Percentiles rank a stretch among this genome's conserved stretches.
Conservation (phyloP, 257 asterid genomes). For the Hygrophila difformis region DNA sequence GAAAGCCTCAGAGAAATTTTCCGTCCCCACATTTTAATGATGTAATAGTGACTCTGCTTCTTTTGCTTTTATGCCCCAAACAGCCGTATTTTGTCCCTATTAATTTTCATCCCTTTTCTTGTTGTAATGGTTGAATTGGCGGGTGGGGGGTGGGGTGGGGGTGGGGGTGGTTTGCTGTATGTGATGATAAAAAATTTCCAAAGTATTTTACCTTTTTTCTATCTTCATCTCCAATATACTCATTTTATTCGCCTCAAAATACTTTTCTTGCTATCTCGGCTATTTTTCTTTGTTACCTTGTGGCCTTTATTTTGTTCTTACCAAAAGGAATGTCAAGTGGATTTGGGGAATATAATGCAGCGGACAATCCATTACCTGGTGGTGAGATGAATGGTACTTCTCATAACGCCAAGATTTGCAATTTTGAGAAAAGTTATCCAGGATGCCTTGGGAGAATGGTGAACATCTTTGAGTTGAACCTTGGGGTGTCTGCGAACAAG, state of each 20-base stretch:
- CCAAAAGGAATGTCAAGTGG: too few species aligned
- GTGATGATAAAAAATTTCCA: too few species aligned
- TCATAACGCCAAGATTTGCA: conserved; percentile 31
- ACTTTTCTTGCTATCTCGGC: conserved; percentile 11
- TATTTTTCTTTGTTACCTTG: conserved; percentile 9
- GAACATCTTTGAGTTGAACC: conserved; percentile 70
- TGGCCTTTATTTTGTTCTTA: conserved; percentile 6
- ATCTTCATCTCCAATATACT: too few species aligned
- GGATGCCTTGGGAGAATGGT: conserved; percentile 95
- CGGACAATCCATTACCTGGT: conserved; percentile 30
- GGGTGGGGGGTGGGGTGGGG: too few species aligned
- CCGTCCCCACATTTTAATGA: not conserved
- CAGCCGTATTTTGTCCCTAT: too few species aligned
- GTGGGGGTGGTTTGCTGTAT: too few species aligned
- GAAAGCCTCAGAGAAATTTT: not conserved
- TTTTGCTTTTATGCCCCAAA: not conserved
- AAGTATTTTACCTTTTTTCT: too few species aligned
- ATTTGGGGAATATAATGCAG: conserved; percentile 13
- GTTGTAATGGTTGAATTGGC: too few species aligned
- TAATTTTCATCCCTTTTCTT: too few species aligned
- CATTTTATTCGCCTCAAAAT: conserved; percentile 7
- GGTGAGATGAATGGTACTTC: conserved; percentile 62
- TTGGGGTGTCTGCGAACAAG: conserved; percentile 51
- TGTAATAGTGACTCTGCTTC: conserved; percentile 5
- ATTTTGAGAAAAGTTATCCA: conserved; percentile 46